Conservation (phyloP, 208 protist genomes). For the Phytomonas francai region DNA sequence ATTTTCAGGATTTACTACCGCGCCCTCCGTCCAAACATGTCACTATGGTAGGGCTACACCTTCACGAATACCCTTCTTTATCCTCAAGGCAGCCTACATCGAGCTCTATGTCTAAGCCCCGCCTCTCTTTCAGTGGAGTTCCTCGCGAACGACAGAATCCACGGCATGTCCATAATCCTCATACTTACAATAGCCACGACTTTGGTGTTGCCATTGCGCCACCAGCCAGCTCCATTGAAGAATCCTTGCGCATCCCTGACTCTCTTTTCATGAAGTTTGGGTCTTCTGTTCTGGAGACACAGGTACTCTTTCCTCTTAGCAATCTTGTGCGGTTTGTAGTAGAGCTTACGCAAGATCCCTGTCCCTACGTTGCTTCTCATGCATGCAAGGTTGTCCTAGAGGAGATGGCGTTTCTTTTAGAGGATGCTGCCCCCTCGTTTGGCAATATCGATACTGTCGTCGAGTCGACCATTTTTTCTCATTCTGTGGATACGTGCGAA, state of each 20-base stretch:
- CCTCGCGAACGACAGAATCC: background rate
- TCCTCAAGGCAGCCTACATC: background rate
- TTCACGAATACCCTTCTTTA: background rate
- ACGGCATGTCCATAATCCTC: background rate
- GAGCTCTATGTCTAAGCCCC: background rate
- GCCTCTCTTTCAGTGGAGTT: background rate
- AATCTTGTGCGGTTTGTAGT: slow-evolving; percentile 45
- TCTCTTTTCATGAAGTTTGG: background rate
- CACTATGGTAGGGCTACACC: background rate
- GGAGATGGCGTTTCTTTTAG: slow-evolving; percentile 39
- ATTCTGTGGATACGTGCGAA: slow-evolving; percentile 1
- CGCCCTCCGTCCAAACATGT: background rate
- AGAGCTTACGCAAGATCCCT: slow-evolving; percentile 53
- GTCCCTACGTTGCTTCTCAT: slow-evolving; percentile 51
- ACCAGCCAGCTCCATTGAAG: background rate
- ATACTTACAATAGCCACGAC: slow-evolving; percentile 1
- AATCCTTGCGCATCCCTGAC: background rate
- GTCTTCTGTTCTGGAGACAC: slow-evolving; percentile 3
- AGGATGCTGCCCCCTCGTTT: background rate
- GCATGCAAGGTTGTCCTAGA: slow-evolving; percentile 48
- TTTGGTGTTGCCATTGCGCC: background rate
- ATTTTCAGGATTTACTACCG: background rate
- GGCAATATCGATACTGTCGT: background rate
- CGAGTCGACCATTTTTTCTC: background rate
- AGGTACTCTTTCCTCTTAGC: slow-evolving; percentile 29